These are phyloP conservation scores for Trypanosoma boissoni DNA, from an alignment of 208 protist genomes.

Conservation along the genomic window DNA sequence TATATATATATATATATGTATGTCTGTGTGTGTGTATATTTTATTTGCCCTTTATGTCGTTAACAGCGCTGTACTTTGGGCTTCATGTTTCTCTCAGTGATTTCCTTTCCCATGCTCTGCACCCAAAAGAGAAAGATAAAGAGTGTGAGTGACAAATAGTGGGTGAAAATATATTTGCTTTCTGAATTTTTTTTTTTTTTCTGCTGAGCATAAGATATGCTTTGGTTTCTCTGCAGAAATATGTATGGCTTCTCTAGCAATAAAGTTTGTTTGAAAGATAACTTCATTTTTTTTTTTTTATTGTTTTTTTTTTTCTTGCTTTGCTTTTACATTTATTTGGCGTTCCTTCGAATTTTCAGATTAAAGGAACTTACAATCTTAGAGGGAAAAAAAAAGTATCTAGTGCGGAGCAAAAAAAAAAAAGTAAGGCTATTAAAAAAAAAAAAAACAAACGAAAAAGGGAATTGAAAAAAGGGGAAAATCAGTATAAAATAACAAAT, in stretches of 20 bases:
- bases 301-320: constrained; percentile 1
- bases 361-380: no score
- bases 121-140: no score
- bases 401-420: neutral
- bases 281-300: constrained; percentile 1
- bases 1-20: neutral
- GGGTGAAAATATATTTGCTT: no score
- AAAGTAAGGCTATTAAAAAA: neutral
- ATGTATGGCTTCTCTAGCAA: no score
- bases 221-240: no score
- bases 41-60: neutral
- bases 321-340: neutral
- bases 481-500: neutral
- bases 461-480: neutral
- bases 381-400: neutral
- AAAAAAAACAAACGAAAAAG: constrained; percentile 5
- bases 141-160: no score
- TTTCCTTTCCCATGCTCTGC: no score
- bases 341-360: neutral
- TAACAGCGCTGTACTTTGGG: neutral
- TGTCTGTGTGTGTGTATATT: neutral
- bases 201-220: no score
- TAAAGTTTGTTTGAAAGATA: constrained; percentile 1
- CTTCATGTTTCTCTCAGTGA: no score
- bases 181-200: no score